phyloP scores from a whole-genome alignment of 2,329 filamentous ascomycete species.

The Sclerotinia sclerotiorum region DNA sequence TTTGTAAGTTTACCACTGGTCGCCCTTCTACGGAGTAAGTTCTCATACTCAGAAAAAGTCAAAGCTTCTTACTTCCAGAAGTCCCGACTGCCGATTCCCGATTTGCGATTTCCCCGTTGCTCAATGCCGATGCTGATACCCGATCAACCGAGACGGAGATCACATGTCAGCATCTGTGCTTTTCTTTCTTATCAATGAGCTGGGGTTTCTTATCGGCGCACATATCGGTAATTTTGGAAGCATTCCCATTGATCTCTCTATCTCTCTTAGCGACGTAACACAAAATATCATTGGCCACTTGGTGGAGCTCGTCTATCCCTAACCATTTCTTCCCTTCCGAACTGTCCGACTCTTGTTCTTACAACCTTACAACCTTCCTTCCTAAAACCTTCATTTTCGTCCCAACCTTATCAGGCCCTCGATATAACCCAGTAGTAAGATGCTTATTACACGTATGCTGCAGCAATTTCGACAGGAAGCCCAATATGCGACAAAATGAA shows the following conservation, averaged over 20 bases:
- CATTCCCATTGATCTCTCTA: too few species aligned
- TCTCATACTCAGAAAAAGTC: not conserved
- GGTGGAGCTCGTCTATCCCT: not conserved
- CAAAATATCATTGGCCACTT: constrained; percentile 1
- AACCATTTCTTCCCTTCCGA: not conserved
- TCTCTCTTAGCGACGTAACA: not conserved
- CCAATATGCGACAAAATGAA: constrained; percentile 9
- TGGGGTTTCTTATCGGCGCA: not conserved
- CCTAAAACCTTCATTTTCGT: too few species aligned
- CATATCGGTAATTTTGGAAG: not conserved
- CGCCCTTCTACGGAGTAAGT: not conserved
- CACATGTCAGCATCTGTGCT: not conserved
- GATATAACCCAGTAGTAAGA: not conserved
- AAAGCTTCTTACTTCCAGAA: not conserved
- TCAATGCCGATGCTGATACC: not conserved
- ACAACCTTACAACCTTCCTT: not conserved
- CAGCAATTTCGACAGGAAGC: constrained; percentile 4
- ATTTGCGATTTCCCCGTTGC: not conserved
- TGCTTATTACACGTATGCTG: not conserved
- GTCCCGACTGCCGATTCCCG: not conserved
- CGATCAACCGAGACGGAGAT: not conserved
- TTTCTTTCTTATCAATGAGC: constrained; percentile 1
- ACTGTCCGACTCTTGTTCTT: not conserved
- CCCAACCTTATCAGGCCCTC: not conserved
- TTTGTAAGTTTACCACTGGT: not conserved